phyloP scores from a whole-genome alignment of 169 alveolate species.

The Haemoproteus tartakovskyi region DNA sequence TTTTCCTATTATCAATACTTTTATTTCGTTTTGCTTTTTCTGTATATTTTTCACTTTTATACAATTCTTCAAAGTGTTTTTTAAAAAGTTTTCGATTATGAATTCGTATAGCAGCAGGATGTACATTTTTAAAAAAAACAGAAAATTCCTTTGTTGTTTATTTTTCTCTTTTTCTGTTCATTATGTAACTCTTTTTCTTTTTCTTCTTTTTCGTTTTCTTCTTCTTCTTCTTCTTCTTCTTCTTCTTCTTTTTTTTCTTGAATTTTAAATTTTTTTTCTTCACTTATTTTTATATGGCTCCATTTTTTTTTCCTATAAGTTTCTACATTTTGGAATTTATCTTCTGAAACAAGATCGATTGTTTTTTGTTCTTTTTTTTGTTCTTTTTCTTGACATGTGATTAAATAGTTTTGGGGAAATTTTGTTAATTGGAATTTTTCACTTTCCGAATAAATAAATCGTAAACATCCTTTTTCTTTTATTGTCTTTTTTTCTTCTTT shows the following conservation, averaged over 20 bases:
- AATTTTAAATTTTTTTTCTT: slow-evolving; percentile 17
- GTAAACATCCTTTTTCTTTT: too few relatives aligned
- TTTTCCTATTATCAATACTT: too few relatives aligned
- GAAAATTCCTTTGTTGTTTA: neutral
- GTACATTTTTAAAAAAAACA: neutral
- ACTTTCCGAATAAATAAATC: slow-evolving; percentile 5
- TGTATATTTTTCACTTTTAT: slow-evolving; percentile 32
- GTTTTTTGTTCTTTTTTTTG: too few relatives aligned
- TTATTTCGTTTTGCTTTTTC: slow-evolving; percentile 6
- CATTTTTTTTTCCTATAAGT: too few relatives aligned
- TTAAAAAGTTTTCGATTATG: slow-evolving; percentile 32
- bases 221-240: neutral
- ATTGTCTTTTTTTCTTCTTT: neutral
- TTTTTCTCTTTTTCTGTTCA: neutral
- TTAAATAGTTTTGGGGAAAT: too few relatives aligned
- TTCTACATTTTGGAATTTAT: too few relatives aligned
- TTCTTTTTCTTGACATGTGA: too few relatives aligned
- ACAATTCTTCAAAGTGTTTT: slow-evolving; percentile 16
- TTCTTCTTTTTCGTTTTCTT: neutral
- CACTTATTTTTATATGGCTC: too few relatives aligned
- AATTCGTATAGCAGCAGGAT: slow-evolving; percentile 50
- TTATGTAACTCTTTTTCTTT: neutral
- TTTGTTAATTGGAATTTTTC: slow-evolving; percentile 5
- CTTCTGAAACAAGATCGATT: too few relatives aligned
- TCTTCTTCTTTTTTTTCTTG: neutral